These are phyloP conservation scores for Gaeumannomyces tritici DNA, from an alignment of 2,329 filamentous ascomycete species.

Conservation along the genomic window DNA sequence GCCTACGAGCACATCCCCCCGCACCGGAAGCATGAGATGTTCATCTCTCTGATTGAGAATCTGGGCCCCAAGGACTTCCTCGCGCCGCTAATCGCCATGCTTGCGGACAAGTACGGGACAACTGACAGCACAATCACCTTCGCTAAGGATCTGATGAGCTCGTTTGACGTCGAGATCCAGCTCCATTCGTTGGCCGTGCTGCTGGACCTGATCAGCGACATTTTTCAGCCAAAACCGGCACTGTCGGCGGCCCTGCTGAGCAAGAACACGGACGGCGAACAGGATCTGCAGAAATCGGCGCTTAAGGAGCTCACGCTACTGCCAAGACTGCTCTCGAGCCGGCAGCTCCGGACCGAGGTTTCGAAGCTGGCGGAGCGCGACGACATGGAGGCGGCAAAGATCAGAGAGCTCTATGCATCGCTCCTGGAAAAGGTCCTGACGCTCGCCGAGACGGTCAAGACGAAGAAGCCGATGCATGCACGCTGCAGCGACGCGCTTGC, in stretches of 20 bases:
- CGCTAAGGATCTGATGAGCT: constrained; percentile 60
- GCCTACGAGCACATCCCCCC: constrained; percentile 93
- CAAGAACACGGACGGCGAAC: constrained; percentile 33
- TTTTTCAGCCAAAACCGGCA: constrained; percentile 63
- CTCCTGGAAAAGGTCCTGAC: constrained; percentile 57
- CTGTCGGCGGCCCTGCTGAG: constrained; percentile 66
- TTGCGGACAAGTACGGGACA: constrained; percentile 81
- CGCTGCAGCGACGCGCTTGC: constrained; percentile 63
- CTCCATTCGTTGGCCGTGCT: constrained; percentile 70
- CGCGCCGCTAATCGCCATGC: constrained; percentile 78
- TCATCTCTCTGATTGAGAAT: constrained; percentile 75
- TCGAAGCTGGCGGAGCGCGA: constrained; percentile 47
- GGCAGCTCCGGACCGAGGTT: constrained; percentile 46
- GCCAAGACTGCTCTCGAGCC: constrained; percentile 47
- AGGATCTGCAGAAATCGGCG: constrained; percentile 40
- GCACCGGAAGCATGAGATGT: constrained; percentile 74
- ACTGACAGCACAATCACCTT: constrained; percentile 68
- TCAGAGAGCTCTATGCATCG: constrained; percentile 58
- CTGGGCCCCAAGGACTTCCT: constrained; percentile 80
- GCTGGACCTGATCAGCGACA: constrained; percentile 64
- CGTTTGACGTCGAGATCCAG: constrained; percentile 67
- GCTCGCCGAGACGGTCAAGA: constrained; percentile 56
- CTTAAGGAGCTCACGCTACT: constrained; percentile 46
- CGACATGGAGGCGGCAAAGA: constrained; percentile 56
- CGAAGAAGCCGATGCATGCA: constrained; percentile 42